Percentiles rank a stretch among this genome's conserved stretches.
phyloP scores from a whole-genome alignment of 257 asterid genomes.

The Plantago ovata region DNA sequence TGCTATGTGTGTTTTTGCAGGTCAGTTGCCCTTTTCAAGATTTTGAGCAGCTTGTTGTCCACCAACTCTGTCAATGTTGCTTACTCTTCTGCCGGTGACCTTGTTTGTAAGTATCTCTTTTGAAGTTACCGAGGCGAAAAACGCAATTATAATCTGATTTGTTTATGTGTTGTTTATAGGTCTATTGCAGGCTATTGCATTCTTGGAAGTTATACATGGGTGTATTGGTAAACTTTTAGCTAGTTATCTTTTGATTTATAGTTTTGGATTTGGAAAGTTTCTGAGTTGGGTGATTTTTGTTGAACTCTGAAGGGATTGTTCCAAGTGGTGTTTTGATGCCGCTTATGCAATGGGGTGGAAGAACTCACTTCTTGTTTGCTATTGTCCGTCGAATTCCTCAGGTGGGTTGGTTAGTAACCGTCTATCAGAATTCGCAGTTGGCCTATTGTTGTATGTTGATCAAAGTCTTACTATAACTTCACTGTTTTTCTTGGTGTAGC shows the following conservation, averaged over 20 bases:
- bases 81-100: slow-evolving; percentile 66
- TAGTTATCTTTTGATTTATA: background rate
- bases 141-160: background rate
- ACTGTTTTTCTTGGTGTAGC: slow-evolving; percentile 34
- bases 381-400: slow-evolving; percentile 49
- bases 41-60: slow-evolving; percentile 42
- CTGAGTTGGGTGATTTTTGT: slow-evolving; percentile 12
- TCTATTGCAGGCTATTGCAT: slow-evolving; percentile 72
- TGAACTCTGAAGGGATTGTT: slow-evolving; percentile 86
- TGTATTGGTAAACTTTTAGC: slow-evolving; percentile 54
- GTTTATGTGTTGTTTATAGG: slow-evolving; percentile 37
- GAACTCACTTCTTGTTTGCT: slow-evolving; percentile 83
- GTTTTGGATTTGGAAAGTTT: slow-evolving; percentile 1
- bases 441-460: background rate
- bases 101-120: slow-evolving; percentile 46
- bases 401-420: slow-evolving; percentile 31
- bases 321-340: slow-evolving; percentile 84
- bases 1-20: slow-evolving; percentile 30
- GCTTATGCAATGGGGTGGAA: slow-evolving; percentile 98
- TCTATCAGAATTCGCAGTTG: background rate
- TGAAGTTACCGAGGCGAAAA: background rate
- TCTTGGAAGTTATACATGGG: slow-evolving; percentile 95
- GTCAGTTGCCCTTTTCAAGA: slow-evolving; percentile 53
- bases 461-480: background rate
- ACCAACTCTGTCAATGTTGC: slow-evolving; percentile 53